A percentile compares a stretch with the other conserved stretches of the same genome.
Evolutionary conservation across 2,329 filamentous ascomycete genomes (phyloP).

Genomic region (Trichophyton verrucosum): DNA sequence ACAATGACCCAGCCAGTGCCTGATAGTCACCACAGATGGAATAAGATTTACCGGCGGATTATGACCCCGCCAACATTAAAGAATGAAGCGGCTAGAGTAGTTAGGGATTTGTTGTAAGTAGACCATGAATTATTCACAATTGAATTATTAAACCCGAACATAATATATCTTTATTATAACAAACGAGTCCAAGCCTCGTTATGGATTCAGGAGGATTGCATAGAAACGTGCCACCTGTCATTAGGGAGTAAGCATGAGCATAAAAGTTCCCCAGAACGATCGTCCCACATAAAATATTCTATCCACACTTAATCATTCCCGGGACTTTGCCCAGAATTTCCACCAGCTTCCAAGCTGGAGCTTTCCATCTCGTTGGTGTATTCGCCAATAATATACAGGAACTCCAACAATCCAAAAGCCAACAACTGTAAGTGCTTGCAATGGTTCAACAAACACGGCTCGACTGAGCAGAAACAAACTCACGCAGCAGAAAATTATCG

Average conservation of each 20-base stretch:
- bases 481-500: slow-evolving; percentile 96
- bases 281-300: neutral
- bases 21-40: too few species aligned
- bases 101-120: too few species aligned
- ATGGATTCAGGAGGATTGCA: neutral
- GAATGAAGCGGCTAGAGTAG: too few species aligned
- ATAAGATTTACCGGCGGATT: too few species aligned
- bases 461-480: slow-evolving; percentile 81
- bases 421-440: slow-evolving; percentile 80
- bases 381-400: slow-evolving; percentile 79
- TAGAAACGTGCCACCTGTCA: neutral
- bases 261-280: neutral
- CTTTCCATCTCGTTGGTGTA: slow-evolving; percentile 50
- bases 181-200: neutral
- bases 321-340: slow-evolving; percentile 33
- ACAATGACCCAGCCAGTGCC: too few species aligned
- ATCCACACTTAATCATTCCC: neutral
- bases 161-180: neutral
- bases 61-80: too few species aligned
- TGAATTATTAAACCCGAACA: neutral
- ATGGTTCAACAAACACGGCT: slow-evolving; percentile 77
- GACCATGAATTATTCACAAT: neutral
- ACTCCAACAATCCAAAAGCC: slow-evolving; percentile 73
- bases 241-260: neutral
- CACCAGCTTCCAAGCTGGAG: slow-evolving; percentile 22